phyloP scores from a whole-genome alignment of 306 rosid genomes.

The Dicorynia guianensis region DNA sequence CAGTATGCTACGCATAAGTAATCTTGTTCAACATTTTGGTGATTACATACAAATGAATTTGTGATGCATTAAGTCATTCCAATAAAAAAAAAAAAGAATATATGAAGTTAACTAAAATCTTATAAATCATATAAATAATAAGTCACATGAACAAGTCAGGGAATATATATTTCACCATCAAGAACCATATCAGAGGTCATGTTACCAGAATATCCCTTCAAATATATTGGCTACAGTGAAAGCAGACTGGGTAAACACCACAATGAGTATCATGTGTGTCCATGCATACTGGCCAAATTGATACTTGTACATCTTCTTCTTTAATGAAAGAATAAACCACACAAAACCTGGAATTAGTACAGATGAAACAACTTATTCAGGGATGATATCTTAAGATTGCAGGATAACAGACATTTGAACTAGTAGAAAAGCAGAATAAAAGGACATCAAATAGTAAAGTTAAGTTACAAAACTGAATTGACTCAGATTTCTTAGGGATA shows the following conservation, averaged over 20 bases:
- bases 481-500: slow-evolving; percentile 19
- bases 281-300: slow-evolving; percentile 53
- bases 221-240: slow-evolving; percentile 94
- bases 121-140: background rate
- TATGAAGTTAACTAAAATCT: slow-evolving; percentile 10
- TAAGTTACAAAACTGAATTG: slow-evolving; percentile 9
- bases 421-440: background rate
- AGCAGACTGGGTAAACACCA: slow-evolving; percentile 92
- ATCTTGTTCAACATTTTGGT: too few species aligned
- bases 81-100: background rate
- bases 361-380: slow-evolving; percentile 35
- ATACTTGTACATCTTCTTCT: slow-evolving; percentile 90
- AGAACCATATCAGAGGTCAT: slow-evolving; percentile 39
- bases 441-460: slow-evolving; percentile 11
- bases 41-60: background rate
- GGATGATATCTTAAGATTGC: slow-evolving; percentile 2
- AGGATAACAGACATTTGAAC: background rate
- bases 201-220: slow-evolving; percentile 95
- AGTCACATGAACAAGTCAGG: background rate
- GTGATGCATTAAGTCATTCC: background rate
- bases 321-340: slow-evolving; percentile 95
- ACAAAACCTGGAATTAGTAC: slow-evolving; percentile 77
- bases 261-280: slow-evolving; percentile 97
- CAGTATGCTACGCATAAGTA: too few species aligned
- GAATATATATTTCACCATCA: slow-evolving; percentile 22